Evolutionary conservation across 2,329 filamentous ascomycete species (phyloP), one percentile per base, ranked within the genome.

Genomic region (Coniochaeta prunicola): DNA sequence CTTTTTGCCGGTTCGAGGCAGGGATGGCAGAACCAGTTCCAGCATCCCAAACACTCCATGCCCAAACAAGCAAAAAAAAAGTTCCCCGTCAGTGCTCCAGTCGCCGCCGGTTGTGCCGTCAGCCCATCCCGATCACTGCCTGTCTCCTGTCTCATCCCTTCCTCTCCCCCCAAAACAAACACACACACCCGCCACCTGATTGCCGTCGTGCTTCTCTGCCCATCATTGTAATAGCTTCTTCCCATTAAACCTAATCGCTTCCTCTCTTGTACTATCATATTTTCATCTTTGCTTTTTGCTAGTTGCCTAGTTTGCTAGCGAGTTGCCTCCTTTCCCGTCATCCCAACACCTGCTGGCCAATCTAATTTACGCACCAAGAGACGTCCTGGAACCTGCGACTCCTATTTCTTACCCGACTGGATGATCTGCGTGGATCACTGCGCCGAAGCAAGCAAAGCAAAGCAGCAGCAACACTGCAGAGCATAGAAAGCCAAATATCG

Each of bases 41-140:
- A 61, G 60, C 58, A 59, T 61, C 57, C 62, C 64, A 62, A 65
- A 64, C 63, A 60, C 57, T 54, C 56, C 59, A 58, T 56, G 50
- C 59, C 59, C 53, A 58, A 58, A 55, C 54, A 57, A 57, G 58
- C 62, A 59, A 64, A 66, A 65, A 66, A 66, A 65, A 64, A 64
- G 63, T 64, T 60, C 62, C n/a, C n/a, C n/a, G n/a, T n/a, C n/a
- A 62, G 59, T 60, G 33, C 48, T 36, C 38, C 53, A 42, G 31
- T 50, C 45, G 45, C 45, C 57, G 36, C 40, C 40, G 28, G 36
- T 57, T 45, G 36, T 57, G 55, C 55, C 36, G 28, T 57, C 56
- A 45, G 56, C 56, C 56, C 38, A 30, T 57, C n/a, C 31, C 12
- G 34, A 57, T 45, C 55, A 42, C 36, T 26, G 31, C 21, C 33